Percentiles rank a stretch among this genome's conserved stretches.
Evolutionary conservation across 2,329 filamentous ascomycete genomes (phyloP).

Genomic region (Scytalidium sp.): DNA sequence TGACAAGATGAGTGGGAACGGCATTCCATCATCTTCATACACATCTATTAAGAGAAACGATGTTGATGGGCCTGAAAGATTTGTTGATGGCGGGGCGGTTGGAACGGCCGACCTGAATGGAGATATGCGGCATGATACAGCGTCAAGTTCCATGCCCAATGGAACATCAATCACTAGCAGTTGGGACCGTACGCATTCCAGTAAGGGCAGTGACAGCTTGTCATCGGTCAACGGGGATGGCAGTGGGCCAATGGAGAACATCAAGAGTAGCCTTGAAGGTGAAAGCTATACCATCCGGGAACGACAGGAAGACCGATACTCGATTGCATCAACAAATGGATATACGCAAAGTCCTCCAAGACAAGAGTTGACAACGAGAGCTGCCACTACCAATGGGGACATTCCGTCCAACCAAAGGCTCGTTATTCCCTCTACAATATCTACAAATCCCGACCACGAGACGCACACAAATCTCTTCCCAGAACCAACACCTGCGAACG

Average conservation of each 20-base stretch:
- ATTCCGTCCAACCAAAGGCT: constrained; percentile 15
- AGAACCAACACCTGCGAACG: constrained; percentile 20
- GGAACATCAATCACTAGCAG: constrained; percentile 45
- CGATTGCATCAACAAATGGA: constrained; percentile 25
- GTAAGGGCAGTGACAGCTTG: constrained; percentile 22
- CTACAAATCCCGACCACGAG: constrained; percentile 27
- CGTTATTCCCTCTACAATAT: constrained; percentile 19
- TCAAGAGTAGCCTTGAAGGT: constrained; percentile 23
- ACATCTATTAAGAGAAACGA: constrained; percentile 29
- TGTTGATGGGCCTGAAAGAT: constrained; percentile 26
- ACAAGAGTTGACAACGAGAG: constrained; percentile 5
- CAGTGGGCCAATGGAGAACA: constrained; percentile 24
- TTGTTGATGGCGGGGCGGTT: constrained; percentile 22
- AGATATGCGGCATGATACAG: constrained; percentile 37
- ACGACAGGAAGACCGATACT: constrained; percentile 23
- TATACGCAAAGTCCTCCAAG: constrained; percentile 11
- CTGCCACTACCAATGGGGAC: constrained; percentile 19
- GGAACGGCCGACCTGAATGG: constrained; percentile 22
- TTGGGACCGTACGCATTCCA: constrained; percentile 26
- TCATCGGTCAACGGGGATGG: constrained; percentile 24
- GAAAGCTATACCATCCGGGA: constrained; percentile 20
- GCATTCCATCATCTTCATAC: constrained; percentile 19
- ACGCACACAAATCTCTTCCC: constrained; percentile 26
- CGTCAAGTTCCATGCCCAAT: constrained; percentile 58
- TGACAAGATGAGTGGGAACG: constrained; percentile 30